A percentile compares a stretch with the other conserved stretches of the same genome.
These are phyloP conservation scores for Lactifluus piperatus DNA, from an alignment of 768 basidiomycete genomes.

Conservation along the genomic window DNA sequence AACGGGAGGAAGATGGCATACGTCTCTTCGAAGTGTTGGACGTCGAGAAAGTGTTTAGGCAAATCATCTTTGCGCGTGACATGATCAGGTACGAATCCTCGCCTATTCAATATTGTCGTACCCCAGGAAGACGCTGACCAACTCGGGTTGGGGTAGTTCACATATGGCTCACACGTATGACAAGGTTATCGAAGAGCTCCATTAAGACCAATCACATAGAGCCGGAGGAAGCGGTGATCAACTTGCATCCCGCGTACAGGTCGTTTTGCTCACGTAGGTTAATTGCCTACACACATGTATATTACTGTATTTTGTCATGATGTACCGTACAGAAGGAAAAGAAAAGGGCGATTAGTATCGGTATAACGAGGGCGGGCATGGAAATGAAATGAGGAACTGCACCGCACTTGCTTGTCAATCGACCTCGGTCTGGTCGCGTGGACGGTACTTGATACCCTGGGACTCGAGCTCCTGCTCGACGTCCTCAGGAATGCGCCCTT, in stretches of 20 bases:
- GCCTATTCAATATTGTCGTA: not conserved
- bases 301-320: not conserved
- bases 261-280: not conserved
- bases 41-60: slow-evolving; percentile 67
- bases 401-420: slow-evolving; percentile 32
- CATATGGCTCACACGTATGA: slow-evolving; percentile 82
- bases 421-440: slow-evolving; percentile 70
- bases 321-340: not conserved
- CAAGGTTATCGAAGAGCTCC: slow-evolving; percentile 57
- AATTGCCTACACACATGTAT: not conserved
- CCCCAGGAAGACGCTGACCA: not conserved
- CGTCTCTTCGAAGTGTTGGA: slow-evolving; percentile 72
- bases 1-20: slow-evolving; percentile 39
- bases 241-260: not conserved
- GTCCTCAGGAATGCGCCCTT: slow-evolving; percentile 77
- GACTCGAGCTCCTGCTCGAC: slow-evolving; percentile 73
- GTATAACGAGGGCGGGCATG: not conserved
- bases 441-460: slow-evolving; percentile 76
- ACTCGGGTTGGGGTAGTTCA: slow-evolving; percentile 34
- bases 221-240: not conserved
- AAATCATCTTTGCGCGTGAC: slow-evolving; percentile 73
- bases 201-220: not conserved
- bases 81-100: slow-evolving; percentile 58
- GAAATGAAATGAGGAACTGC: no score
- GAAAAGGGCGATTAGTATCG: not conserved